Evolutionary conservation across 2,329 filamentous ascomycete genomes (phyloP).

Genomic region (Samsoniella hepiali): DNA sequence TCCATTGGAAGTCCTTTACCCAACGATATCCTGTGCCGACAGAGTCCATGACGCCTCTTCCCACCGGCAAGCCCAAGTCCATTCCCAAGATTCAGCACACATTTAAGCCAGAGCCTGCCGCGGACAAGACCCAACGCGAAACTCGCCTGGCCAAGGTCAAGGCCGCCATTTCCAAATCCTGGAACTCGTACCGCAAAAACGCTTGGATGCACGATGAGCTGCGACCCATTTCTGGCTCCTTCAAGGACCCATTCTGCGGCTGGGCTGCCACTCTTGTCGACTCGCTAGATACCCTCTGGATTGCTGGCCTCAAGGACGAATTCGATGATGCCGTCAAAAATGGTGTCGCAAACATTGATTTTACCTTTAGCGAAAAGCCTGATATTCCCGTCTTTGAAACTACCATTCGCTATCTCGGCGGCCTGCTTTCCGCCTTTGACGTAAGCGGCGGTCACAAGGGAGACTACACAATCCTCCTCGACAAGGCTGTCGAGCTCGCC

Average conservation of each 20-base stretch:
- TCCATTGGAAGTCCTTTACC: slow-evolving; percentile 68
- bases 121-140: slow-evolving; percentile 59
- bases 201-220: slow-evolving; percentile 90
- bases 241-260: slow-evolving; percentile 80
- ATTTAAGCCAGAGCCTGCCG: slow-evolving; percentile 64
- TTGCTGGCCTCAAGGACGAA: slow-evolving; percentile 74
- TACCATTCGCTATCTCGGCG: slow-evolving; percentile 86
- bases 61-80: slow-evolving; percentile 63
- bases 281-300: slow-evolving; percentile 78
- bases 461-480: slow-evolving; percentile 63
- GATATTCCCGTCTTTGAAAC: slow-evolving; percentile 88
- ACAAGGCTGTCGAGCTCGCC: slow-evolving; percentile 75
- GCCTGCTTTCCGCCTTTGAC: slow-evolving; percentile 82
- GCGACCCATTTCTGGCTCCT: slow-evolving; percentile 63
- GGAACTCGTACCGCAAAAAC: slow-evolving; percentile 74
- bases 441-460: slow-evolving; percentile 61
- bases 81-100: slow-evolving; percentile 75
- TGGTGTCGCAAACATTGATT: slow-evolving; percentile 72
- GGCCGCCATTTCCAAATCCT: slow-evolving; percentile 71
- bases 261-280: slow-evolving; percentile 90
- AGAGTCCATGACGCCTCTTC: slow-evolving; percentile 70
- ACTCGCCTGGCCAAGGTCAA: slow-evolving; percentile 65
- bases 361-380: slow-evolving; percentile 63
- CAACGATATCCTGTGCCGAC: slow-evolving; percentile 76
- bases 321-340: slow-evolving; percentile 71